These are phyloP conservation scores for Ceratobasidium sp. DNA, from an alignment of 1,284 basidiomycete species.

Conservation along the genomic window DNA sequence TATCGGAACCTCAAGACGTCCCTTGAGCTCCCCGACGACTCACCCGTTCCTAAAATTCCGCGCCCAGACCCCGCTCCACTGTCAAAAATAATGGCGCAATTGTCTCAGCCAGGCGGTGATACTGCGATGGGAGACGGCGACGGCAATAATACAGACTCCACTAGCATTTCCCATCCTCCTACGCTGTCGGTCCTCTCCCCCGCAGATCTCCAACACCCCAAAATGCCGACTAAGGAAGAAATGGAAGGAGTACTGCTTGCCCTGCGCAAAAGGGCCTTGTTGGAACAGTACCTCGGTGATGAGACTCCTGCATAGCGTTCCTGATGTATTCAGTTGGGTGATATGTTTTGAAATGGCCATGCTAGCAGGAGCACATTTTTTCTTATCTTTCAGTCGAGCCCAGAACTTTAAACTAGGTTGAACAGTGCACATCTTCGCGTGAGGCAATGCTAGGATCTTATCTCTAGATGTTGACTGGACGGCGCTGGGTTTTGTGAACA, in stretches of 20 bases:
- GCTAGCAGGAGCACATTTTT: conserved; percentile 3
- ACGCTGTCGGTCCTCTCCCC: conserved; percentile 77
- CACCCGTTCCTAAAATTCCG: conserved; percentile 61
- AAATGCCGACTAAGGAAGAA: conserved; percentile 73
- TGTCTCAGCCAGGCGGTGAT: conserved; percentile 58
- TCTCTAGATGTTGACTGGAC: conserved; percentile 20
- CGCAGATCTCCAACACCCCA: conserved; percentile 74
- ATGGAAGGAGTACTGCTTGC: conserved; percentile 79
- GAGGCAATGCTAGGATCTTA: conserved; percentile 33
- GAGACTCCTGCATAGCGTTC: conserved; percentile 31
- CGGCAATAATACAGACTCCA: conserved; percentile 19
- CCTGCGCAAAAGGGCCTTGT: conserved; percentile 78
- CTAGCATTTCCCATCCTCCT: conserved; percentile 52
- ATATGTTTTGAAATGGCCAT: conserved; percentile 10
- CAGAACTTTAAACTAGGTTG: conserved; percentile 24
- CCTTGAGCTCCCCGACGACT: conserved; percentile 61
- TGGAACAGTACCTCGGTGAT: conserved; percentile 76
- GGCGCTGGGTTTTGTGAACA: background rate
- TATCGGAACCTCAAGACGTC: conserved; percentile 62
- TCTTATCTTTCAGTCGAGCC: conserved; percentile 28
- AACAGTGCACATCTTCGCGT: background rate
- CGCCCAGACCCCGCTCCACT: conserved; percentile 51
- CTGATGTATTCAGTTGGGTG: conserved; percentile 28
- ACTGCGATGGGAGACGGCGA: conserved; percentile 51
- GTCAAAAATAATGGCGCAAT: conserved; percentile 54